A percentile compares a stretch with the other conserved stretches of the same genome.
phyloP scores from a whole-genome alignment of 148 eudicot species.

The Rhododendron mucronatum region DNA sequence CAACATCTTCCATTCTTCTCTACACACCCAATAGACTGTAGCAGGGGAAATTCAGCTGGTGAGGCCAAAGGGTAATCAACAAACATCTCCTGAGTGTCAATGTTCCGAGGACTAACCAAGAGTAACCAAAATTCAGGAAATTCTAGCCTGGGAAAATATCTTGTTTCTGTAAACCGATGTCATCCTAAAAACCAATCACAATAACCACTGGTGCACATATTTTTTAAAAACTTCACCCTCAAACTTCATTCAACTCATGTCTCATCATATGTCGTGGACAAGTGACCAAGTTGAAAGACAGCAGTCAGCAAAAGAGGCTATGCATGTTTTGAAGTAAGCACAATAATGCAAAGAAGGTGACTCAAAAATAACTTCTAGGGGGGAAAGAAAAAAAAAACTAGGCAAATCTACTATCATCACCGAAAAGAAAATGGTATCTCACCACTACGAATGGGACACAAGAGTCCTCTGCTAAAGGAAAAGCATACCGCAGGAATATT shows the following conservation, averaged over 20 bases:
- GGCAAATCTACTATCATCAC: background rate
- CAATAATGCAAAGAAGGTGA: background rate
- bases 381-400: background rate
- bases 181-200: background rate
- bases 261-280: background rate
- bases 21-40: background rate
- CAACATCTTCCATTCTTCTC: background rate
- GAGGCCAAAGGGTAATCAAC: slow-evolving; percentile 12
- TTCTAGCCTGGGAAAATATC: background rate
- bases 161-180: background rate
- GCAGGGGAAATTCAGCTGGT: background rate
- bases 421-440: background rate
- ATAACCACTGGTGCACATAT: background rate
- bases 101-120: background rate
- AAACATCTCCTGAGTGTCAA: background rate
- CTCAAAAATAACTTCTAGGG: background rate
- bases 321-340: background rate
- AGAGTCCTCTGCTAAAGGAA: background rate
- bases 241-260: background rate
- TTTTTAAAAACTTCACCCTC: slow-evolving; percentile 1
- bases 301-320: background rate
- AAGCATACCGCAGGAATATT: background rate
- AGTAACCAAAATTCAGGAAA: background rate
- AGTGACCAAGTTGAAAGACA: background rate
- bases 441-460: background rate